Percentiles rank a stretch among this genome's conserved stretches.
Evolutionary conservation across 1,139 yeast species (phyloP).

Genomic region (Blastobotrys proliferans): DNA sequence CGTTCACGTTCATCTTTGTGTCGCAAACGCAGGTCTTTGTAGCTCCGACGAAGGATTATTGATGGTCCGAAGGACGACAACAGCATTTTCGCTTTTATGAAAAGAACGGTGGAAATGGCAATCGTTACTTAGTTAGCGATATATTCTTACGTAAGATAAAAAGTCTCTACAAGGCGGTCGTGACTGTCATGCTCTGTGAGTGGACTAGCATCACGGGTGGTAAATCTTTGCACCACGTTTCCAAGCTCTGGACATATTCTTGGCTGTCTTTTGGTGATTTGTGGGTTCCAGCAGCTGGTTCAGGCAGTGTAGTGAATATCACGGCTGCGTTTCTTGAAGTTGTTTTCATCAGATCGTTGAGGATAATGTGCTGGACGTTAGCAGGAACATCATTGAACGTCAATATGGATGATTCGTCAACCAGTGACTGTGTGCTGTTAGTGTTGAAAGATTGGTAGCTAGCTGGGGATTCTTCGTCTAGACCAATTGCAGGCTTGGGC

Average conservation of each 20-base stretch:
- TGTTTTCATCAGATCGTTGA: constrained; percentile 76
- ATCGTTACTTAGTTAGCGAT: no score
- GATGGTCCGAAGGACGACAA: no score
- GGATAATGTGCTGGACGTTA: constrained; percentile 80
- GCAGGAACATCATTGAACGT: constrained; percentile 86
- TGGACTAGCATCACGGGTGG: constrained; percentile 81
- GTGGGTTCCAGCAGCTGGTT: constrained; percentile 81
- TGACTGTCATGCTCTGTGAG: constrained; percentile 92
- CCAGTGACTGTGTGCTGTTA: no score
- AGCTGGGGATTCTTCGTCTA: no score
- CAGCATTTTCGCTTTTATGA: no score
- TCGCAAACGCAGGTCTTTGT: no score
- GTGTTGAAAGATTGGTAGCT: no score
- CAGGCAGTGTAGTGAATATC: constrained; percentile 83
- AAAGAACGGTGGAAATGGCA: no score
- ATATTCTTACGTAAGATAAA: background rate
- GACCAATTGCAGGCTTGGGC: no score
- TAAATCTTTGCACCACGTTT: constrained; percentile 73
- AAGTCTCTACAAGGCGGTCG: constrained; percentile 61
- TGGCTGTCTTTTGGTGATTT: constrained; percentile 60
- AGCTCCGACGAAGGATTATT: no score
- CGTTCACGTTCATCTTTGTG: no score
- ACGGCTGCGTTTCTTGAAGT: constrained; percentile 60
- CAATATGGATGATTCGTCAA: no score
- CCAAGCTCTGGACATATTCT: constrained; percentile 71